phyloP scores from a whole-genome alignment of 1,284 basidiomycete genomes.

The Porodaedalea pini region DNA sequence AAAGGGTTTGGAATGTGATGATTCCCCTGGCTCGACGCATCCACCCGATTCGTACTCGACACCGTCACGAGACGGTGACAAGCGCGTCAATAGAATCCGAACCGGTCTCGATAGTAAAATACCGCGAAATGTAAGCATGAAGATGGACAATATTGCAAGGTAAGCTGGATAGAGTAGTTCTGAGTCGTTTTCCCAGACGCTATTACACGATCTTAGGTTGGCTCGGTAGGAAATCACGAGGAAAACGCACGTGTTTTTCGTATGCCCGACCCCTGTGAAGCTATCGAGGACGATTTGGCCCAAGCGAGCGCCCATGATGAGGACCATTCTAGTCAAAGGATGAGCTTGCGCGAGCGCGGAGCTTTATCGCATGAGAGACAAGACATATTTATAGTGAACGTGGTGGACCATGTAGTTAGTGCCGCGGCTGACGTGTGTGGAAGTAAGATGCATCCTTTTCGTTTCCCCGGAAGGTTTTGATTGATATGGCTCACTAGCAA shows the following conservation, averaged over 20 bases:
- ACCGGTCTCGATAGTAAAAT: constrained; percentile 24
- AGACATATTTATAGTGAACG: no score
- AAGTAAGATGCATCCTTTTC: no score
- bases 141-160: constrained; percentile 28
- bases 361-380: no score
- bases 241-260: background rate
- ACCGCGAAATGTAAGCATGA: constrained; percentile 28
- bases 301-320: background rate
- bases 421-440: no score
- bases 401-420: no score
- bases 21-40: constrained; percentile 7
- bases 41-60: background rate
- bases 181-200: constrained; percentile 24
- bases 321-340: background rate
- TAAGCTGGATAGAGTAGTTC: constrained; percentile 30
- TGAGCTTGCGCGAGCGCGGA: no score
- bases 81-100: constrained; percentile 19
- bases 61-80: constrained; percentile 4
- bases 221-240: background rate
- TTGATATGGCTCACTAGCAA: no score
- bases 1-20: constrained; percentile 21
- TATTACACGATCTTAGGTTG: constrained; percentile 7
- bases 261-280: background rate
- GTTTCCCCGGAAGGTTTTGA: no score
- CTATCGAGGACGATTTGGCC: background rate